Evolutionary conservation across 192 early-diverging fungal species (phyloP), one percentile per base, ranked within the genome.

Genomic region (Phycomyces nitens): DNA sequence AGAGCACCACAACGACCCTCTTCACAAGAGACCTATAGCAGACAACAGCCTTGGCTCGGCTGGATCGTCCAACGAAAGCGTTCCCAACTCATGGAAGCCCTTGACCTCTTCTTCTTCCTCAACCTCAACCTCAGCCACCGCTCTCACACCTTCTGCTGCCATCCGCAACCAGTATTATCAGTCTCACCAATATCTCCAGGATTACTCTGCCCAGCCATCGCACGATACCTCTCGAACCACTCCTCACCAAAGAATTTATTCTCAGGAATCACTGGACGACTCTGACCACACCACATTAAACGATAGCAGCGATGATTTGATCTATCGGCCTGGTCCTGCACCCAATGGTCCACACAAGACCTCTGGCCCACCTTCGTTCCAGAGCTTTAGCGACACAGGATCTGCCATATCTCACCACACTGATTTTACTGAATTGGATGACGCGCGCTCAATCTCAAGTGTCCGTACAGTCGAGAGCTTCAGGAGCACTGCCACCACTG

Each of bases 91-190:
- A 34, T 47, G 44, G 44, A 47, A 18, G 12, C 44, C 44, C 14
- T 42, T 14, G 8, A 42, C 41, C 14, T 42, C 41, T 14, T 42
- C 41, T 42, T 10, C 41, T 10, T 7, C 41, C 44, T n/a, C 60
- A 39, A 34, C 49, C 3, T 6, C 27, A 43, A 38, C 50, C n/a
- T 24, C 29, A 18, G n/a, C 58, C 5, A 53, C 57, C 3, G 44
- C 56, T 0, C 52, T 68, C 38, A 61, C 71, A 44, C 65, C 71
- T 10, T 66, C 71, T 24, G 71, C 60, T 40, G 55, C 71, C 27
- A 68, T 73, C 34, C 54, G 71, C 10, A 56, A 73, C 20, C 55
- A 60, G 26, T 73, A 73, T 54, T 73, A 73, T 39, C 60, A 44
- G n/a, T 59, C 55, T 5, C 71, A 73, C 11, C 56, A 60, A 9